Base-by-base conservation (phyloP, 1,284 basidiomycete species). In the Sporisorium iseilematis-ciliati region DNA sequence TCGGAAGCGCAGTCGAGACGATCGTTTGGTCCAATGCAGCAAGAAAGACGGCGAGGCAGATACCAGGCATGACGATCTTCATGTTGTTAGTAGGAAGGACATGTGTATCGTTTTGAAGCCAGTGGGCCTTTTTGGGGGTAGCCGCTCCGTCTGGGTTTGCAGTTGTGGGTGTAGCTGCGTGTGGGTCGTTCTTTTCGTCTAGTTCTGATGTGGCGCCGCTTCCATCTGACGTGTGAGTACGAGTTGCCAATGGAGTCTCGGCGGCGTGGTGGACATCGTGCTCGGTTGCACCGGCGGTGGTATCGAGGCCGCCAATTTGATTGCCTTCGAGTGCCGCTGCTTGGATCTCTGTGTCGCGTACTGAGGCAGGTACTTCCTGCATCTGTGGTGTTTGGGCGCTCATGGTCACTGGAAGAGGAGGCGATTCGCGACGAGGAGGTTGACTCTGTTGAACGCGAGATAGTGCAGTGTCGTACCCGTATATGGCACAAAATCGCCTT, bases 11-110 rank as follows among this genome's bases (percentile, higher is more conserved):
- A 0, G 83, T 86, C 3, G 78, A 66, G 1, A 87, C 83, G 25
- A 84, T 84, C 21, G 85, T 84, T 38, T 79, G 79, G 49, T 86
- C 85, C 7, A 86, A 62, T 0, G 86, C 86, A 3, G 80, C 75
- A 3, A 79, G 46, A 42, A 63, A 73, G 7, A 82, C 57, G 23
- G 57, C 33, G 5, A 82, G 50, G 38, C 76, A 77, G n/a, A 82
- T 51, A 10, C 76, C 80, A 0, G 74, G 66, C 56, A 82, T 74
- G 29, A 82, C 81, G 33, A 80, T 62, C 43, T 57, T 66, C 62
- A 82, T 72, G 62, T 82, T 80, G 68, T 82, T 82, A 45, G 73
- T 56, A 12, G 80, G 80, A 3, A 82, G 57, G 14, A 65, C 63
- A 14, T 72, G 56, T 14, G 71, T 67, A 23, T 75, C 69, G 10